Percentiles rank a stretch among this genome's conserved stretches.
These are phyloP conservation scores for Salmacisia buchloeana DNA, from an alignment of 1,284 basidiomycete genomes.

Conservation along the genomic window DNA sequence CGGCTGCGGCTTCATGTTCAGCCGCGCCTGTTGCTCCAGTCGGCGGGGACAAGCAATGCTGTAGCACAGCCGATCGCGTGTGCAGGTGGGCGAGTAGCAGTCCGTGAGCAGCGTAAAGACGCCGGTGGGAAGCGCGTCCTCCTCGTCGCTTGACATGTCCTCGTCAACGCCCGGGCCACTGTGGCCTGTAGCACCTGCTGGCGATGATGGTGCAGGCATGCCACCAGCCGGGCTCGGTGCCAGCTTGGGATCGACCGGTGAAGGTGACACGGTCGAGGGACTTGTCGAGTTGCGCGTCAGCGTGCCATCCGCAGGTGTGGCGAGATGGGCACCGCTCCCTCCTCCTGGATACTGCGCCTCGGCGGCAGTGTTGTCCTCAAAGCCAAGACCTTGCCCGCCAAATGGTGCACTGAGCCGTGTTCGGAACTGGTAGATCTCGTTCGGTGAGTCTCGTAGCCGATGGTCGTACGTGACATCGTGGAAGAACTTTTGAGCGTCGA, in stretches of 20 bases:
- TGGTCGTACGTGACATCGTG: slow-evolving; percentile 99
- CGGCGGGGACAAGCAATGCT: slow-evolving; percentile 91
- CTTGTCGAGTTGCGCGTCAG: slow-evolving; percentile 66
- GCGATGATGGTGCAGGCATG: neutral
- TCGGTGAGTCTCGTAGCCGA: slow-evolving; percentile 77
- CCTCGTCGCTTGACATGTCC: slow-evolving; percentile 50
- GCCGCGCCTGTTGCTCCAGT: slow-evolving; percentile 83
- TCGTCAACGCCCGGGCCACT: neutral
- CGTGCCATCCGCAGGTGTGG: slow-evolving; percentile 45
- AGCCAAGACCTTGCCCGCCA: neutral
- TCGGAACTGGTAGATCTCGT: slow-evolving; percentile 87
- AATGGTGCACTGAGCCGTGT: slow-evolving; percentile 38
- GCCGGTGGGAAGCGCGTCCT: slow-evolving; percentile 72
- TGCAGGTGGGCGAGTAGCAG: slow-evolving; percentile 97
- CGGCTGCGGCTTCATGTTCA: slow-evolving; percentile 82
- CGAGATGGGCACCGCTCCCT: slow-evolving; percentile 6
- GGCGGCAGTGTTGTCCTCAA: neutral
- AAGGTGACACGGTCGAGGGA: slow-evolving; percentile 65
- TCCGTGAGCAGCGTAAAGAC: slow-evolving; percentile 95
- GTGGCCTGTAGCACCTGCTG: neutral
- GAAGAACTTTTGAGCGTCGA: slow-evolving; percentile 98
- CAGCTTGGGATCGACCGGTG: slow-evolving; percentile 59
- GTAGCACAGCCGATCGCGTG: slow-evolving; percentile 86
- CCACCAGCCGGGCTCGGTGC: slow-evolving; percentile 73
- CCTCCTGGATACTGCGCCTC: neutral